Conservation (phyloP, 805 yeast species). For the Wickerhamomyces rabaulensis region DNA sequence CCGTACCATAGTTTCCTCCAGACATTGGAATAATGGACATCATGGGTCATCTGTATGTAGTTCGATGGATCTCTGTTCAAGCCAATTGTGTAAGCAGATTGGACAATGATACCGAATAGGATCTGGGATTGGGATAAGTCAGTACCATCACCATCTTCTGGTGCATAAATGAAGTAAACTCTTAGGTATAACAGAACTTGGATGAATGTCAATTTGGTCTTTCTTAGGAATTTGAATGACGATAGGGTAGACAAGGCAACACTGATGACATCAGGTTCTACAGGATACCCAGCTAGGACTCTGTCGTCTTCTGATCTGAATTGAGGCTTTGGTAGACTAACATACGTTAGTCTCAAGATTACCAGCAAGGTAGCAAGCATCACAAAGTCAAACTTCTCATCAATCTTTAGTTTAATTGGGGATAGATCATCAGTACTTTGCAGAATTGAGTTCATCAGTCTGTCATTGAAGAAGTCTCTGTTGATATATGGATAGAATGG, state of each 20-base stretch:
- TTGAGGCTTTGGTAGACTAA: conserved; percentile 31
- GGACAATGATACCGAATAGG: conserved; percentile 33
- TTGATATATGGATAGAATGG: conserved; percentile 46
- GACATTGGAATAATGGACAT: conserved; percentile 13
- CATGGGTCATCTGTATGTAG: conserved; percentile 15
- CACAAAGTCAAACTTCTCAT: conserved; percentile 36
- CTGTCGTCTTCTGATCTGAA: conserved; percentile 15
- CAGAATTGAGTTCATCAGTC: conserved; percentile 27
- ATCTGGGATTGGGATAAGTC: conserved; percentile 37
- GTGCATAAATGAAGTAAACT: conserved; percentile 36
- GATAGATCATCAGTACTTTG: conserved; percentile 26
- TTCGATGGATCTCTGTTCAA: conserved; percentile 42
- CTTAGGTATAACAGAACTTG: conserved; percentile 39
- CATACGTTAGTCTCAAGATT: conserved; percentile 36
- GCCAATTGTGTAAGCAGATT: conserved; percentile 41
- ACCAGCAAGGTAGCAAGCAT: conserved; percentile 35
- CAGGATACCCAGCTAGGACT: conserved; percentile 29
- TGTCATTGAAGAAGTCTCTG: conserved; percentile 28
- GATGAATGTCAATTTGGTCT: conserved; percentile 34
- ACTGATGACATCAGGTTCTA: conserved; percentile 31
- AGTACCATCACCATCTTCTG: conserved; percentile 45
- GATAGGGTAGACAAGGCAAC: conserved; percentile 35
- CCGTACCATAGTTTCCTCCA: conserved; percentile 24
- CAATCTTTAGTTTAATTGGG: conserved; percentile 27
- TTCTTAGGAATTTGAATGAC: conserved; percentile 35